Percentiles rank a stretch among this genome's conserved stretches.
Evolutionary conservation across 208 protist species (phyloP).

Genomic region (Leishmania guyanensis): DNA sequence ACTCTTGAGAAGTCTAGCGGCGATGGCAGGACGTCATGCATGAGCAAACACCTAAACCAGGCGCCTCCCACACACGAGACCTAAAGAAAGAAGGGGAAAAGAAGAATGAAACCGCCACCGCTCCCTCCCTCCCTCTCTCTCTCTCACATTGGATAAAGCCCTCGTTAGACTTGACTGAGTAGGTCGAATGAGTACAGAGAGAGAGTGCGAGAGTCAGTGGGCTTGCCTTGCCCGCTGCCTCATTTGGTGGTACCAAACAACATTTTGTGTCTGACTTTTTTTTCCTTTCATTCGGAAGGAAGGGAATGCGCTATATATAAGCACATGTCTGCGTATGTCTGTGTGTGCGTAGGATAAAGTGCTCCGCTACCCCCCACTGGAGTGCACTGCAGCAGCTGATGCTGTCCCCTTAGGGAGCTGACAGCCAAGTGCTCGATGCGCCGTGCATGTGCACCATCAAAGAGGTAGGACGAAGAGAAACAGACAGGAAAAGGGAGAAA

Average conservation of each 20-base stretch:
- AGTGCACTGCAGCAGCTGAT: background rate
- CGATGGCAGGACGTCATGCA: background rate
- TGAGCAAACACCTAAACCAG: background rate
- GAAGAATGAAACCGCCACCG: constrained; percentile 2
- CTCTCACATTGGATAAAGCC: background rate
- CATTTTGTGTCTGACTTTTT: background rate
- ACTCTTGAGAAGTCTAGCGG: background rate
- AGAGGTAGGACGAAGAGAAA: background rate
- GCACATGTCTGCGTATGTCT: constrained; percentile 19
- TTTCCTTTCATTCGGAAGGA: background rate
- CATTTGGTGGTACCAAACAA: background rate
- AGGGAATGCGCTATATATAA: background rate
- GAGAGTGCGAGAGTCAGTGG: background rate
- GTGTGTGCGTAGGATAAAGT: background rate
- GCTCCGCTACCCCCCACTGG: background rate
- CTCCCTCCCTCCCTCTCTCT: background rate
- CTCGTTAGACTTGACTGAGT: background rate
- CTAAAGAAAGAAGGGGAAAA: constrained; percentile 2
- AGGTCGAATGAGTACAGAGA: background rate
- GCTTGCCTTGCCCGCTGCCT: background rate
- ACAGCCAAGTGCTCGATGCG: background rate
- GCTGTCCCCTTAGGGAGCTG: background rate
- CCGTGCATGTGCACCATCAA: background rate
- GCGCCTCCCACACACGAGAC: background rate
- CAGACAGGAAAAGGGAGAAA: too few species aligned